Evolutionary conservation across 2,329 filamentous ascomycete species (phyloP).

Genomic region (Grosmannia huntii): DNA sequence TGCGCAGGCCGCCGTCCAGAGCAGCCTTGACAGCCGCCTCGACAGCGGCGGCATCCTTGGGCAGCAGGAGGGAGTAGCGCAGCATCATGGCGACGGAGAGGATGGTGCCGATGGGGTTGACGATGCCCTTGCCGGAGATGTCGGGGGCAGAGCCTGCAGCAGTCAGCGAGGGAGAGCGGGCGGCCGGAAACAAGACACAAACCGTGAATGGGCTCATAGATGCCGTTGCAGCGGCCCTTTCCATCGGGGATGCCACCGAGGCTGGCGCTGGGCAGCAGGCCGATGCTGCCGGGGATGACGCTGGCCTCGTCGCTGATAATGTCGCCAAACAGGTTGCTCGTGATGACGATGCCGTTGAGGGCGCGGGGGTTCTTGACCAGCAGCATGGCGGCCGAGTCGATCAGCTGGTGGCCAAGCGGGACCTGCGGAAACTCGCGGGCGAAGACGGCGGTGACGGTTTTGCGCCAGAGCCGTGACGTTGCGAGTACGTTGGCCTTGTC

Average conservation of each 20-base stretch:
- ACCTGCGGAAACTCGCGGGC: slow-evolving; percentile 79
- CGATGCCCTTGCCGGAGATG: slow-evolving; percentile 81
- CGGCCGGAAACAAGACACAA: slow-evolving; percentile 15
- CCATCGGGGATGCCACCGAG: slow-evolving; percentile 78
- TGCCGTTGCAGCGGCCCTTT: slow-evolving; percentile 75
- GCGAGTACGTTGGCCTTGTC: slow-evolving; percentile 97
- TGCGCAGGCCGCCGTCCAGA: slow-evolving; percentile 67
- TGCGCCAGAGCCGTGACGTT: slow-evolving; percentile 79
- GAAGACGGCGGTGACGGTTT: slow-evolving; percentile 75
- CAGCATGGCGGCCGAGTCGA: slow-evolving; percentile 94
- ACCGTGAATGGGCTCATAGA: slow-evolving; percentile 98
- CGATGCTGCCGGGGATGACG: slow-evolving; percentile 84
- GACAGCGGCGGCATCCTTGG: slow-evolving; percentile 62
- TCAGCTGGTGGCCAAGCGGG: slow-evolving; percentile 75
- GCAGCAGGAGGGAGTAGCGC: slow-evolving; percentile 76
- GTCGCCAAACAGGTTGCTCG: slow-evolving; percentile 89
- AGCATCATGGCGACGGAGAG: slow-evolving; percentile 93
- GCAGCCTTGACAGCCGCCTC: slow-evolving; percentile 70
- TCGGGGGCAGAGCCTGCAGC: slow-evolving; percentile 69
- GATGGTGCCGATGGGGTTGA: slow-evolving; percentile 86
- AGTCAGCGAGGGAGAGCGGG: not conserved
- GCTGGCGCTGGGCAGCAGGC: slow-evolving; percentile 77
- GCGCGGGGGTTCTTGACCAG: slow-evolving; percentile 88
- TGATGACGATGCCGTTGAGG: slow-evolving; percentile 83
- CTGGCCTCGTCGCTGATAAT: slow-evolving; percentile 93